Percentiles rank a stretch among this genome's conserved stretches.
These are phyloP conservation scores for Leishmania lainsoni DNA, from an alignment of 208 protist species.

Conservation along the genomic window DNA sequence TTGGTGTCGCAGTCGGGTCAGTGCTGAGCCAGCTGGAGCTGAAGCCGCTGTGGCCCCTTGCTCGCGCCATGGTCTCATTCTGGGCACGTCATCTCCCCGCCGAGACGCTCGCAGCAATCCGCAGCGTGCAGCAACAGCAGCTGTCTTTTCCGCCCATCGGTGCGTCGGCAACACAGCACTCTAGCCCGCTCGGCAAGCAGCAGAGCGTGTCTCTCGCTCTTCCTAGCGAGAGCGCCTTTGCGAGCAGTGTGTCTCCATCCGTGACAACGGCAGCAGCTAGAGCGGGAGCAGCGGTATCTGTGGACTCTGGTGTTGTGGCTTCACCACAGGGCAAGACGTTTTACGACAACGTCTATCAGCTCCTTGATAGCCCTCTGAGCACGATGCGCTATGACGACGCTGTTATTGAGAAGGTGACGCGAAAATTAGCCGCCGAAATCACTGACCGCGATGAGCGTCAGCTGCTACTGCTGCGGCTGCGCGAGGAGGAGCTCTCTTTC, in stretches of 20 bases:
- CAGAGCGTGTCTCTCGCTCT: slow-evolving; percentile 1
- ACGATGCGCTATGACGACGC: slow-evolving; percentile 32
- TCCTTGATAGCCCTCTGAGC: slow-evolving; percentile 62
- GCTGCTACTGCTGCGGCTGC: slow-evolving; percentile 87
- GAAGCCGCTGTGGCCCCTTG: slow-evolving; percentile 65
- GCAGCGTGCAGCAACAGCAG: slow-evolving; percentile 41
- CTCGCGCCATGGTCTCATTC: slow-evolving; percentile 69
- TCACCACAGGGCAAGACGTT: slow-evolving; percentile 30
- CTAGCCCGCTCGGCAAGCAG: slow-evolving; percentile 22
- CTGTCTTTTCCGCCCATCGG: neutral
- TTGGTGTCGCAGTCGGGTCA: slow-evolving; percentile 75
- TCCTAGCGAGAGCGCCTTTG: slow-evolving; percentile 22
- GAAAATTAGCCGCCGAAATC: slow-evolving; percentile 54
- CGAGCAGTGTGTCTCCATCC: slow-evolving; percentile 13
- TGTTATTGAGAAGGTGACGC: slow-evolving; percentile 50
- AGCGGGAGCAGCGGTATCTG: slow-evolving; percentile 6
- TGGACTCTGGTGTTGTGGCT: neutral
- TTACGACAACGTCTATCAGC: slow-evolving; percentile 44
- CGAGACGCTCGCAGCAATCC: slow-evolving; percentile 66
- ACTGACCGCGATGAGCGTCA: slow-evolving; percentile 80
- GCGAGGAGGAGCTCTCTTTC: slow-evolving; percentile 61
- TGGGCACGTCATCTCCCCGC: slow-evolving; percentile 67
- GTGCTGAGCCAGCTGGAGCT: slow-evolving; percentile 48
- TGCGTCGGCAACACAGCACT: slow-evolving; percentile 16
- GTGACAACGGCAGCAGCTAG: slow-evolving; percentile 2